Conservation (phyloP, 176 grass and related monocot genomes). For the Phragmites australis region DNA sequence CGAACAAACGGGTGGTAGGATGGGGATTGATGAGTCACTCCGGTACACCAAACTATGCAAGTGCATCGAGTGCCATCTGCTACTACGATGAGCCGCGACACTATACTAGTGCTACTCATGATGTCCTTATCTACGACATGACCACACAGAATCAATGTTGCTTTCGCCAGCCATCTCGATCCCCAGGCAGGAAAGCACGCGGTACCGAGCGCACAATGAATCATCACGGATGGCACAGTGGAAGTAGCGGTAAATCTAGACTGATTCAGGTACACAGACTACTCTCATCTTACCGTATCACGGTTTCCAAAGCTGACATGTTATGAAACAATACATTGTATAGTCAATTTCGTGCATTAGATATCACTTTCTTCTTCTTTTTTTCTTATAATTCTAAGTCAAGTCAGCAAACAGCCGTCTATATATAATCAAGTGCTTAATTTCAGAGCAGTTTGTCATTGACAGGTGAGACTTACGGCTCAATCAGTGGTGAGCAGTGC, state of each 20-base stretch:
- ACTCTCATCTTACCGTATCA: no score
- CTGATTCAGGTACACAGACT: no score
- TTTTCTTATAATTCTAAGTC: no score
- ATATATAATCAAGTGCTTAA: not conserved
- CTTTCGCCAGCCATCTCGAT: not conserved
- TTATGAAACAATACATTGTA: no score
- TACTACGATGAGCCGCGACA: not conserved
- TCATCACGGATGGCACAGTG: not conserved
- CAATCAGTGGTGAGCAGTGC: not conserved
- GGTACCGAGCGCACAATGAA: not conserved
- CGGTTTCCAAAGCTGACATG: no score
- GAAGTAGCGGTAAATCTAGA: no score
- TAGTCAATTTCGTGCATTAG: no score
- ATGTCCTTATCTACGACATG: not conserved
- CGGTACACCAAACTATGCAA: slow-evolving; percentile 13
- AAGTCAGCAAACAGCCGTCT: no score
- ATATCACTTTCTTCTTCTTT: no score
- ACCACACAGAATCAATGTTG: slow-evolving; percentile 12
- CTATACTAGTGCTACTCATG: not conserved
- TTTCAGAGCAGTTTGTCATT: not conserved
- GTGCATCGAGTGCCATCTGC: not conserved
- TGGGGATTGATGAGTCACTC: not conserved
- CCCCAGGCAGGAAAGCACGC: not conserved
- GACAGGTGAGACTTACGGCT: not conserved
- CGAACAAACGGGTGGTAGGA: not conserved